Evolutionary conservation across 1,284 basidiomycete genomes (phyloP).

Genomic region (Cryptococcus wingfieldii): DNA sequence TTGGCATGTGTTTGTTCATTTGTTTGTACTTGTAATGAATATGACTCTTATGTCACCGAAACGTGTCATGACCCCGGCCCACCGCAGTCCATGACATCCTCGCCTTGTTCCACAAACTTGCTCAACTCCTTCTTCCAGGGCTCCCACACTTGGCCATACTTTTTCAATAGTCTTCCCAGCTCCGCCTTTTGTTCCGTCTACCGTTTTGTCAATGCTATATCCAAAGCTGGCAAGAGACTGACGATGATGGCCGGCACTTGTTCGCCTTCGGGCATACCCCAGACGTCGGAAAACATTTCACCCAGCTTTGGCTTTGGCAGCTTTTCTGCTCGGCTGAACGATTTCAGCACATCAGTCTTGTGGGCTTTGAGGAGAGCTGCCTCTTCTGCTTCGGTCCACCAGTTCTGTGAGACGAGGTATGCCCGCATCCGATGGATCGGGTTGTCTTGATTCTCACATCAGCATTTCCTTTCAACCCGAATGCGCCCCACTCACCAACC

Average conservation of each 20-base stretch:
- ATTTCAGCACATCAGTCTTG: conserved; percentile 68
- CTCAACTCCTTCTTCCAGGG: conserved; percentile 78
- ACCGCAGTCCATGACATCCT: conserved; percentile 56
- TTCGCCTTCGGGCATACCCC: conserved; percentile 54
- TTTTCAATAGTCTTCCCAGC: conserved; percentile 66
- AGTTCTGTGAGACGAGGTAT: conserved; percentile 74
- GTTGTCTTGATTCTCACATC: conserved; percentile 57
- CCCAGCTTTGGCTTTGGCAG: conserved; percentile 65
- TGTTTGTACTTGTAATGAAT: too few species aligned
- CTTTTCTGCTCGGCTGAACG: conserved; percentile 73
- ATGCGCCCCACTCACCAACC: conserved; percentile 48
- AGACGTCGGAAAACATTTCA: conserved; percentile 83
- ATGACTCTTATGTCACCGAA: too few species aligned
- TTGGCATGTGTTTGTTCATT: not conserved
- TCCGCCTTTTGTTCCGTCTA: conserved; percentile 81
- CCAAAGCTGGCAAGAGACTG: conserved; percentile 44
- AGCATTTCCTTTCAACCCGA: not conserved
- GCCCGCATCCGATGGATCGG: conserved; percentile 78
- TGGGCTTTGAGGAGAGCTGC: conserved; percentile 64
- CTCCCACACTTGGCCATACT: conserved; percentile 76
- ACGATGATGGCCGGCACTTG: conserved; percentile 80
- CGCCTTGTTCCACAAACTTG: conserved; percentile 72
- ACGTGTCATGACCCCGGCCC: conserved; percentile 19
- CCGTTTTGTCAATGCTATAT: not conserved
- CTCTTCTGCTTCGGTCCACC: conserved; percentile 79